Evolutionary conservation across 2,329 filamentous ascomycete genomes (phyloP), one percentile per base, ranked within the genome.

Genomic region (Phyllosticta citrichinensis): DNA sequence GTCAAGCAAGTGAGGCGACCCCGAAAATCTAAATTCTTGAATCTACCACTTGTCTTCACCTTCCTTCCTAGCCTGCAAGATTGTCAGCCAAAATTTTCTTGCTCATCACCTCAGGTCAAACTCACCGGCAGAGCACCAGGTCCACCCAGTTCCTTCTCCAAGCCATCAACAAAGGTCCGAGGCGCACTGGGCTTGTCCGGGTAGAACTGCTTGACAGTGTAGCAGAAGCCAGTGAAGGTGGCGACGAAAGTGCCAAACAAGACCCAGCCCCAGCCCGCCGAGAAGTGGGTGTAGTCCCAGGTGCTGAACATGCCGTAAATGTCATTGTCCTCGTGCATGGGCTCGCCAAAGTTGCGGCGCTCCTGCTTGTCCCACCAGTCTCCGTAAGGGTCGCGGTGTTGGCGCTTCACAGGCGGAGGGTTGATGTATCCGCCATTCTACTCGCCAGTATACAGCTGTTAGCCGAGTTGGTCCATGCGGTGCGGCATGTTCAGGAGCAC

Each of bases 311-410:
- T 87, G 68, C 91, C 92, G 62, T 97, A 81, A 62, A 91, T 82
- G 74, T 99, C 95, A 76, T 97, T 88, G 75, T 99, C 94, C 77
- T 99, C 95, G 76, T 99, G 93, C 58, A 96, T 85, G 12, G 93
- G 90, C 77, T 99, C 95, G 76, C 92, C 92, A 74, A 89, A 97
- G 82, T 99, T 97, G 70, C 94, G 86, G 73, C 92, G 87, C 76
- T 97, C 94, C 79, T 99, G 94, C 76, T 91, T 88, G 77, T 99
- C 93, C 90, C 91, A 97, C 91, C 91, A 99, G 72, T 90, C 87
- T 72, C 77, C 93, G 74, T 97, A 84, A 40, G 95, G 94, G 75
- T 97, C 94, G 73, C 94, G 90, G 79, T 91, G 89, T 75, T 91
- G 87, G 68, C 93, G 88, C 82, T 96, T 97, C 76, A 93, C 79